phyloP scores from a whole-genome alignment of 345 rosid species.

The Dovyalis caffra region DNA sequence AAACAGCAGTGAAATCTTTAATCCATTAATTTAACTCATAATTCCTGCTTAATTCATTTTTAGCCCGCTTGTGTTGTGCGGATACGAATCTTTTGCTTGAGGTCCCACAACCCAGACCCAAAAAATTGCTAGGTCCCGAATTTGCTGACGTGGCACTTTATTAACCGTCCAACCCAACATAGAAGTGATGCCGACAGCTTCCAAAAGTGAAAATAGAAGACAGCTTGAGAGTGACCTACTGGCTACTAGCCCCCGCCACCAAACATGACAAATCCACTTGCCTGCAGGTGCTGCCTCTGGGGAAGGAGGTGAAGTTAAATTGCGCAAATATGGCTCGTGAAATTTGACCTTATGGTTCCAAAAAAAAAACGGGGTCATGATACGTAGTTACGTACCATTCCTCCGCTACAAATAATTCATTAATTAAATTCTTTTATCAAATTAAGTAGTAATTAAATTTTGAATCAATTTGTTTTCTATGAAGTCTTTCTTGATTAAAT shows the following conservation, averaged over 20 bases:
- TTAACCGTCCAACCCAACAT: slow-evolving; percentile 12
- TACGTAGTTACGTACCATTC: too few relatives aligned
- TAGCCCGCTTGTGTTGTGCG: not conserved
- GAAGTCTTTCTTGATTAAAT: too few relatives aligned
- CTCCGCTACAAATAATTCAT: too few relatives aligned
- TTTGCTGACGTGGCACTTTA: not conserved
- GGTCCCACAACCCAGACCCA: not conserved
- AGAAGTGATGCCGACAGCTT: not conserved
- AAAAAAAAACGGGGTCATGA: too few relatives aligned
- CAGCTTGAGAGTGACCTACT: slow-evolving; percentile 10
- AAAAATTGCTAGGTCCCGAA: not conserved
- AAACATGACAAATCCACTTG: not conserved
- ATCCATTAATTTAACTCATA: too few relatives aligned
- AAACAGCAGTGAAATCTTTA: too few relatives aligned
- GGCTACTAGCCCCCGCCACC: slow-evolving; percentile 17
- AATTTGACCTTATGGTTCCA: not conserved
- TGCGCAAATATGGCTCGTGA: not conserved
- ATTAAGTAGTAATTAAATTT: too few relatives aligned
- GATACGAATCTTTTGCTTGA: not conserved
- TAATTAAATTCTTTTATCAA: too few relatives aligned
- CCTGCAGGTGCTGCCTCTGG: not conserved
- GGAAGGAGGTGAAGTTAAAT: not conserved
- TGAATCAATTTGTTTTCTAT: too few relatives aligned
- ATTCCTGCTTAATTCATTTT: not conserved
- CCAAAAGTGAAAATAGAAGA: too few relatives aligned